Conservation (phyloP, 2,329 filamentous ascomycete genomes). For the Colletotrichum tropicicola region DNA sequence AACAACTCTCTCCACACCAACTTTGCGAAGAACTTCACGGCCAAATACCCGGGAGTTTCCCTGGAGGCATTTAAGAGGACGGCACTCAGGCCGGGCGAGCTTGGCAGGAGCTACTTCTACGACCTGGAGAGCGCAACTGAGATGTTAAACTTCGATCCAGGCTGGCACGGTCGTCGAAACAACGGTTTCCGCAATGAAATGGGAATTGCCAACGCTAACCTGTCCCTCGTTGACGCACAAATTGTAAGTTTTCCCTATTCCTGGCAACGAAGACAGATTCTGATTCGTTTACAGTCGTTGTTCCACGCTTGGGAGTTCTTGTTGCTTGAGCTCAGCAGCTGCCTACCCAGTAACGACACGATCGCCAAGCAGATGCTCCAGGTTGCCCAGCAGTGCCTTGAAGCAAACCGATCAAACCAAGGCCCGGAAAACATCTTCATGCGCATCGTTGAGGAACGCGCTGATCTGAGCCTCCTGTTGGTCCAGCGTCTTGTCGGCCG, state of each 20-base stretch:
- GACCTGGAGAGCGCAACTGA: constrained; percentile 78
- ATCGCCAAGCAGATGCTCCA: constrained; percentile 77
- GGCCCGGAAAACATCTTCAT: constrained; percentile 85
- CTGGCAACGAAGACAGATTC: neutral
- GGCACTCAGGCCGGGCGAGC: constrained; percentile 66
- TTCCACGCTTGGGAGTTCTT: constrained; percentile 92
- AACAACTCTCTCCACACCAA: constrained; percentile 89
- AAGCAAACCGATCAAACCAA: constrained; percentile 77
- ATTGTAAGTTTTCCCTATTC: constrained; percentile 65
- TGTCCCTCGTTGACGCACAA: constrained; percentile 93
- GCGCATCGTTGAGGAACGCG: constrained; percentile 77
- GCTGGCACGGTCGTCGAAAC: constrained; percentile 75
- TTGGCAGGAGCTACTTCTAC: constrained; percentile 87
- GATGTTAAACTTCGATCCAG: constrained; percentile 79
- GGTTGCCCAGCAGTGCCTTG: constrained; percentile 80
- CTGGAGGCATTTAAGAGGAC: constrained; percentile 86
- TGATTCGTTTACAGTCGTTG: constrained; percentile 63
- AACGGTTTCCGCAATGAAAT: constrained; percentile 86
- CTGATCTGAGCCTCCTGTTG: constrained; percentile 83
- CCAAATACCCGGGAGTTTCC: constrained; percentile 77
- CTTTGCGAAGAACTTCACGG: constrained; percentile 84
- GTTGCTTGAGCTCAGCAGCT: constrained; percentile 81
- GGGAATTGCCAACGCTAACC: constrained; percentile 85
- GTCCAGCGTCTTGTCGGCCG: constrained; percentile 79
- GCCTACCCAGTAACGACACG: constrained; percentile 58